Evolutionary conservation across 2,329 filamentous ascomycete species (phyloP).

Genomic region (Colletotrichum tropicale): DNA sequence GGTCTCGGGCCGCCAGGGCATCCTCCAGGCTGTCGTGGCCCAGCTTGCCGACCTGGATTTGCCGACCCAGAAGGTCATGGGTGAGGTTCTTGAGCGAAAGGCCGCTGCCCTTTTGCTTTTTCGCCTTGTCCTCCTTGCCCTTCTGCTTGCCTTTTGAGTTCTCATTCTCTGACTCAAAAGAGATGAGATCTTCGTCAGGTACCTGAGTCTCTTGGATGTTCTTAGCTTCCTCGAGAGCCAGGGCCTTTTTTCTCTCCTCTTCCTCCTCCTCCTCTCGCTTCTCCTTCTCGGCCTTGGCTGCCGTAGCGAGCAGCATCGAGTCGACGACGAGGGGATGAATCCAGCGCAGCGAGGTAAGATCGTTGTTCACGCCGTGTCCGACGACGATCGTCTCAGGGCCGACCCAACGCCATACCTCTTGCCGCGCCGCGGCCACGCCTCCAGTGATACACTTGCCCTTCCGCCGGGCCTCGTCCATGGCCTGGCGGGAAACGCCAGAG

Average conservation of each 20-base stretch:
- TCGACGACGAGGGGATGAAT: conserved; percentile 50
- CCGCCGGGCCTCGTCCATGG: conserved; percentile 40
- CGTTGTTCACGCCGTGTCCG: conserved; percentile 46
- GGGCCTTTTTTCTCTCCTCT: conserved; percentile 7
- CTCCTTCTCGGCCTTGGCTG: conserved; percentile 8
- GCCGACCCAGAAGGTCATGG: conserved; percentile 36
- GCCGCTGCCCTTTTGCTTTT: not conserved
- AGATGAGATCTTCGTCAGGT: not conserved
- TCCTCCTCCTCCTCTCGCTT: conserved; percentile 15
- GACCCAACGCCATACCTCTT: conserved; percentile 47
- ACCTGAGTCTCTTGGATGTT: not conserved
- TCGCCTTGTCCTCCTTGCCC: conserved; percentile 18
- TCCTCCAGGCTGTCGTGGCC: conserved; percentile 51
- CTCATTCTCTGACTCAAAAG: not conserved
- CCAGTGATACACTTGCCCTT: conserved; percentile 35
- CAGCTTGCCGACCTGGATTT: conserved; percentile 38
- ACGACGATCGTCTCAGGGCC: conserved; percentile 52
- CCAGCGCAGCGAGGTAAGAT: conserved; percentile 51
- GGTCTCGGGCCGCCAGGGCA: conserved; percentile 45
- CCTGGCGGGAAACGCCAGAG: conserved; percentile 49
- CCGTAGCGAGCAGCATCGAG: conserved; percentile 40
- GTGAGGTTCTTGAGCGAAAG: conserved; percentile 41
- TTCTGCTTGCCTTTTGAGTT: conserved; percentile 3
- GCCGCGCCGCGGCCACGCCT: conserved; percentile 46
- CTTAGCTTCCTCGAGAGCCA: not conserved